Percentiles rank a stretch among this genome's conserved stretches.
Conservation (phyloP, 768 basidiomycete genomes). For the Russula griseocarnosa region DNA sequence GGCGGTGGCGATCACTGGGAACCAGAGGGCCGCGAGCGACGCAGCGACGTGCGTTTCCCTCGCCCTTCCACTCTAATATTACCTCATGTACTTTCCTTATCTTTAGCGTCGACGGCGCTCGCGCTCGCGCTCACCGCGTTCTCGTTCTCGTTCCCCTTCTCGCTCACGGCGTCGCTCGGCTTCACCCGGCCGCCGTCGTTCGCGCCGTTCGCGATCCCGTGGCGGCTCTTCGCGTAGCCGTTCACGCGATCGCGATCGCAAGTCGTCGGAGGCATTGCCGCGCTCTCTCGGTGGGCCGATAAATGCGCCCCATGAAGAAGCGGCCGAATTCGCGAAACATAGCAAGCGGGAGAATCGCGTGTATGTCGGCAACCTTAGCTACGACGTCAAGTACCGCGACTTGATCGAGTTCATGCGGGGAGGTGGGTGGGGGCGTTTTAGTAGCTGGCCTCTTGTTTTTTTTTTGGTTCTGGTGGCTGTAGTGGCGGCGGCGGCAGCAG, state of each 20-base stretch:
- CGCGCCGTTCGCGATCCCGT: constrained; percentile 55
- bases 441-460: constrained; percentile 46
- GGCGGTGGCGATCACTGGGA: constrained; percentile 74
- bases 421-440: constrained; percentile 92
- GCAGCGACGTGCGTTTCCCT: constrained; percentile 51
- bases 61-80: neutral
- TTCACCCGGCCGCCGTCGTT: constrained; percentile 53
- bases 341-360: constrained; percentile 98
- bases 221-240: constrained; percentile 59
- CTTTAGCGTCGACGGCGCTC: constrained; percentile 26
- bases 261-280: constrained; percentile 60
- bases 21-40: constrained; percentile 64
- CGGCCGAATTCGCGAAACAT: constrained; percentile 89
- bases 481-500: neutral
- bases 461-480: constrained; percentile 18
- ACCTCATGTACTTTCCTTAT: constrained; percentile 1
- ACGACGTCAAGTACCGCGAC: constrained; percentile 98
- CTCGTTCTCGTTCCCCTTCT: constrained; percentile 55
- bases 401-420: constrained; percentile 99
- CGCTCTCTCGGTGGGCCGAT: constrained; percentile 84
- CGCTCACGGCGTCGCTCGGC: constrained; percentile 67
- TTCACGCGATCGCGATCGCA: constrained; percentile 54
- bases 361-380: constrained; percentile 98
- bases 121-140: constrained; percentile 58
- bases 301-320: constrained; percentile 90